phyloP scores from a whole-genome alignment of 2,329 filamentous ascomycete species.

The Beauveria brongniartii region DNA sequence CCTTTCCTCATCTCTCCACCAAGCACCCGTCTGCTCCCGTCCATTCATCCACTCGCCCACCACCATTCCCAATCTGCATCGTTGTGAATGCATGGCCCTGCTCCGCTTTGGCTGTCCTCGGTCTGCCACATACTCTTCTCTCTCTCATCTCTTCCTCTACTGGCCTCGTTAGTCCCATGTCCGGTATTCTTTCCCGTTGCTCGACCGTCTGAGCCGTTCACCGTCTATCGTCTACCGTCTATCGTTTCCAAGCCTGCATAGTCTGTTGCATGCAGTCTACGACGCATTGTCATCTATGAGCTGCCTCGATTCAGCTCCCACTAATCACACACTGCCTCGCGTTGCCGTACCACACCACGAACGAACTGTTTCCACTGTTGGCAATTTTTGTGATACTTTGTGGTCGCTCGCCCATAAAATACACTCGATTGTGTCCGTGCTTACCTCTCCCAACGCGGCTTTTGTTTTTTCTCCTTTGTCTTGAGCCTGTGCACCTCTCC shows the following conservation, averaged over 20 bases:
- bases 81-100: conserved; percentile 4
- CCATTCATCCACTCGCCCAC: background rate
- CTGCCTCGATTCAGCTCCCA: background rate
- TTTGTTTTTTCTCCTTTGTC: background rate
- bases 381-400: background rate
- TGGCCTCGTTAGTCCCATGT: conserved; percentile 1
- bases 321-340: background rate
- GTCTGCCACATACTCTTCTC: background rate
- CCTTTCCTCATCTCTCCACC: background rate
- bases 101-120: conserved; percentile 3
- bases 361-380: background rate
- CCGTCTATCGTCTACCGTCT: background rate
- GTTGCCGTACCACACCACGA: background rate
- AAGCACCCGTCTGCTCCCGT: background rate
- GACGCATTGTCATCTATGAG: background rate
- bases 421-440: background rate
- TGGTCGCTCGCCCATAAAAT: background rate
- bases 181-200: background rate
- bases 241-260: background rate
- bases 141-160: conserved; percentile 5
- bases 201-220: background rate
- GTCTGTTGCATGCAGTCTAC: background rate
- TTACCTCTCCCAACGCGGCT: background rate
- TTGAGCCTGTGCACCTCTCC: background rate
- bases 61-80: conserved; percentile 4